A percentile compares a stretch with the other conserved stretches of the same genome.
phyloP scores from a whole-genome alignment of 352 stramenopile genomes.

The Elongisporangium prolatum region DNA sequence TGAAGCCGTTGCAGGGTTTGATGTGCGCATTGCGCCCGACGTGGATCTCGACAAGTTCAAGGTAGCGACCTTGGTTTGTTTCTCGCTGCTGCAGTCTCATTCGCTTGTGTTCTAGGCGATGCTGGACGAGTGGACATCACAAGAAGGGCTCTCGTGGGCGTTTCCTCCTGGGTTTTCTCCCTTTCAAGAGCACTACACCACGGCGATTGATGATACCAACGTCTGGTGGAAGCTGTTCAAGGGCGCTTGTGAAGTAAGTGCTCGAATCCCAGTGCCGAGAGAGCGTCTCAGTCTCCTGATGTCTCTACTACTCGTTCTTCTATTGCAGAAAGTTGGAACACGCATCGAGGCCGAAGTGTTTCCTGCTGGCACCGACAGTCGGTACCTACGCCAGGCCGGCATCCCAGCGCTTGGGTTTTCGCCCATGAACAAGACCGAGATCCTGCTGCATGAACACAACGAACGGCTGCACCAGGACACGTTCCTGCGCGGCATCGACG shows the following conservation, averaged over 20 bases:
- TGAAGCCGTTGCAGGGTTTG: slow-evolving; percentile 82
- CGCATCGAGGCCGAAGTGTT: slow-evolving; percentile 84
- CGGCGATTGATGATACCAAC: slow-evolving; percentile 4
- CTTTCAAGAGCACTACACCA: slow-evolving; percentile 17
- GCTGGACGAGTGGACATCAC: slow-evolving; percentile 86
- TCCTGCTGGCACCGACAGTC: slow-evolving; percentile 88
- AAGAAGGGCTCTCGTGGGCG: slow-evolving; percentile 76
- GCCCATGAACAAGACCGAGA: slow-evolving; percentile 89
- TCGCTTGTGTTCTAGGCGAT: slow-evolving; percentile 27
- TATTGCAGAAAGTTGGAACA: slow-evolving; percentile 31
- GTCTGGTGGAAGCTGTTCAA: slow-evolving; percentile 5
- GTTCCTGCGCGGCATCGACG: slow-evolving; percentile 87
- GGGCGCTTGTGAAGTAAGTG: slow-evolving; percentile 1
- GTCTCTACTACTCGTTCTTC: no score
- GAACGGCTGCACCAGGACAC: slow-evolving; percentile 88
- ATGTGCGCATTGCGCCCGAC: slow-evolving; percentile 90
- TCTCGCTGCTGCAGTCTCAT: no score
- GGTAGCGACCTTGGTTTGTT: no score
- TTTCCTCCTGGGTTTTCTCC: slow-evolving; percentile 27
- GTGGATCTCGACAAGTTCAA: slow-evolving; percentile 77
- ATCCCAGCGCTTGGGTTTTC: slow-evolving; percentile 89
- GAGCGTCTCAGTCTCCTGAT: no score
- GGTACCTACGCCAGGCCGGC: slow-evolving; percentile 84
- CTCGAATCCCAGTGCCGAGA: no score
- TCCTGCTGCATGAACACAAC: slow-evolving; percentile 94